These are phyloP conservation scores for Pleurozium schreberi DNA, from an alignment of 225 moss, liverwort and hornwort genomes.

Conservation along the genomic window DNA sequence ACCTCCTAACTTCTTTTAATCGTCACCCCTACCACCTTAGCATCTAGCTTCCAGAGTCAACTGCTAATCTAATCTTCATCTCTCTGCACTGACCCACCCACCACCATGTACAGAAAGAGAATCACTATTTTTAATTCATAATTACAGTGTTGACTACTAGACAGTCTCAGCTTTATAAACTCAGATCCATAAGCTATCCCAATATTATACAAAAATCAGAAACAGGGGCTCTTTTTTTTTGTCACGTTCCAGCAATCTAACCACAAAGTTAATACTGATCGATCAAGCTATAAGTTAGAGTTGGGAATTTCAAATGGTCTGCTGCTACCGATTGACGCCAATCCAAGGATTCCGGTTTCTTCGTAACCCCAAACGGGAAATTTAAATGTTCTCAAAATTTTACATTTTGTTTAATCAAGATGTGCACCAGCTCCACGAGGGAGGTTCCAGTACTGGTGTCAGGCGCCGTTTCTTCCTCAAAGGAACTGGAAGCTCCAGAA, in stretches of 20 bases:
- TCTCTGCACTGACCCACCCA: neutral
- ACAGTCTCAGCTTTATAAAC: neutral
- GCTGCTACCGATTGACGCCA: neutral
- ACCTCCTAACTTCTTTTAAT: neutral
- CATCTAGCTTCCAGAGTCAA: neutral
- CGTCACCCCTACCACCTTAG: neutral
- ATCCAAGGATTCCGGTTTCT: neutral
- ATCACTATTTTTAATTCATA: neutral
- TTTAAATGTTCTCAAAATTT: neutral
- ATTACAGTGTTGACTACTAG: neutral
- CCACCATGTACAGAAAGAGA: neutral
- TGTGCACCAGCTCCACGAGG: conserved; percentile 11
- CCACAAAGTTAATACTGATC: neutral
- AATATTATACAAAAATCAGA: neutral
- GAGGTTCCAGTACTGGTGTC: neutral
- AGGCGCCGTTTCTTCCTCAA: conserved; percentile 28
- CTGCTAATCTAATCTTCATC: neutral
- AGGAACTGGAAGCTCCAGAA: conserved; percentile 36
- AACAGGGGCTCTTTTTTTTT: neutral
- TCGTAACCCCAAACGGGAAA: neutral
- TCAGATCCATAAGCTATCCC: neutral
- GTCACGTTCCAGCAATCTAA: neutral
- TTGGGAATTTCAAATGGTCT: neutral
- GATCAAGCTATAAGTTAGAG: neutral
- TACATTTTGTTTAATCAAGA: neutral